These are phyloP conservation scores for Albugo candida DNA, from an alignment of 352 stramenopile genomes.

Conservation along the genomic window DNA sequence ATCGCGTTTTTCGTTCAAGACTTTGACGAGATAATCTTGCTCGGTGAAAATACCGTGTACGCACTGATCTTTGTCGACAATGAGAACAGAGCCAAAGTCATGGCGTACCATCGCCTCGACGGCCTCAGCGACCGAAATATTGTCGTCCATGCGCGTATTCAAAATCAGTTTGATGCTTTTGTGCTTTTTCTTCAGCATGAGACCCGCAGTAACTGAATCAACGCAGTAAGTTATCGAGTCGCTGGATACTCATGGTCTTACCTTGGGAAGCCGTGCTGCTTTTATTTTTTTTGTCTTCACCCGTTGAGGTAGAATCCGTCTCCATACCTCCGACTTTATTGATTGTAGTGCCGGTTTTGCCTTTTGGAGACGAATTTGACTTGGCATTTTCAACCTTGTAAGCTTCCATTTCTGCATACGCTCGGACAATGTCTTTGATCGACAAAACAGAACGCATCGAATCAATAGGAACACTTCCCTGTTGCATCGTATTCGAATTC, in stretches of 20 bases:
- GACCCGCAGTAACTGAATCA: conserved; percentile 25
- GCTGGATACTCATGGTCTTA: too few relatives aligned
- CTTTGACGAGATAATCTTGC: conserved; percentile 66
- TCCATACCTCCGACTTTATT: too few relatives aligned
- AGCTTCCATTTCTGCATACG: conserved; percentile 41
- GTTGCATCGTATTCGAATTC: conserved; percentile 34
- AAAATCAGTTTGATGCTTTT: conserved; percentile 64
- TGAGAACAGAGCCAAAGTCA: conserved; percentile 62
- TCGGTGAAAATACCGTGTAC: conserved; percentile 74
- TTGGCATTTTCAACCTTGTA: conserved; percentile 18
- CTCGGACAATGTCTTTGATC: conserved; percentile 72
- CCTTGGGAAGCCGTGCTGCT: too few relatives aligned
- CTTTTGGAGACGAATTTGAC: too few relatives aligned
- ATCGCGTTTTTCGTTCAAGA: conserved; percentile 50
- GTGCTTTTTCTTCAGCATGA: conserved; percentile 67
- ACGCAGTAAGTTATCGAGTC: too few relatives aligned
- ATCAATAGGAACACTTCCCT: conserved; percentile 53
- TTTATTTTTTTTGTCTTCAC: too few relatives aligned
- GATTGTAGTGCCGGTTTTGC: too few relatives aligned
- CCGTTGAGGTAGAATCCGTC: too few relatives aligned
- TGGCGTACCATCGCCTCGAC: conserved; percentile 57
- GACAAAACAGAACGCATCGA: conserved; percentile 72
- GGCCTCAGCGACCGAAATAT: conserved; percentile 45
- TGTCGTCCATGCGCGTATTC: conserved; percentile 65
- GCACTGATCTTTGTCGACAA: conserved; percentile 70